A percentile compares a stretch with the other conserved stretches of the same genome.
Evolutionary conservation across 257 asterid species (phyloP).

Genomic region (Cordia subcordata): DNA sequence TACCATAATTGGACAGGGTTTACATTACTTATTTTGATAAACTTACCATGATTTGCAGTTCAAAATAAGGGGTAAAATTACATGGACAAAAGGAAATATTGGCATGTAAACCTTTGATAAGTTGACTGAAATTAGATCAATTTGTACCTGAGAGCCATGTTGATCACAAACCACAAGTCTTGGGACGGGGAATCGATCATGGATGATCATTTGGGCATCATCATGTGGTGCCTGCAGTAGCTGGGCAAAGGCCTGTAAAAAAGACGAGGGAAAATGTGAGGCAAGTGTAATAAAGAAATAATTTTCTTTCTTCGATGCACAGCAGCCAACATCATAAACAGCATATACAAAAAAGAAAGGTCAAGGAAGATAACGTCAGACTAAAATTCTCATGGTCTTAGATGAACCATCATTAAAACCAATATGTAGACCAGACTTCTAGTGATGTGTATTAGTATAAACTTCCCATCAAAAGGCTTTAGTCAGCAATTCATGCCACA

Average conservation of each 20-base stretch:
- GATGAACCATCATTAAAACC: background rate
- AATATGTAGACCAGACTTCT: background rate
- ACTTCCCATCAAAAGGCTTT: background rate
- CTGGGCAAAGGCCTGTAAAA: slow-evolving; percentile 62
- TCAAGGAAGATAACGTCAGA: too few species aligned
- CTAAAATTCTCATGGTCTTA: background rate
- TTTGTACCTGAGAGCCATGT: slow-evolving; percentile 92
- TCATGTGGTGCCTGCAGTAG: slow-evolving; percentile 86
- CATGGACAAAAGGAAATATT: too few species aligned
- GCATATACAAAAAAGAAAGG: too few species aligned
- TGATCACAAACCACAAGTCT: slow-evolving; percentile 98
- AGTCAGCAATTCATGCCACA: background rate
- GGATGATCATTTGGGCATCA: slow-evolving; percentile 74
- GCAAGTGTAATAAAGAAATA: background rate
- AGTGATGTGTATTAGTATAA: too few species aligned
- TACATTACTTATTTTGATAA: too few species aligned
- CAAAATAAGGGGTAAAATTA: too few species aligned
- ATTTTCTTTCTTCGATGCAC: too few species aligned
- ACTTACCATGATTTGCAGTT: too few species aligned
- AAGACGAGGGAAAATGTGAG: background rate
- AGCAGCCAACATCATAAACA: too few species aligned
- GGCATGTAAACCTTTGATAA: too few species aligned
- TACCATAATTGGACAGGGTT: too few species aligned
- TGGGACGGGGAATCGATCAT: slow-evolving; percentile 90
- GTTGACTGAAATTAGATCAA: background rate